phyloP scores from a whole-genome alignment of 306 rosid species.

The Mucuna pruriens region DNA sequence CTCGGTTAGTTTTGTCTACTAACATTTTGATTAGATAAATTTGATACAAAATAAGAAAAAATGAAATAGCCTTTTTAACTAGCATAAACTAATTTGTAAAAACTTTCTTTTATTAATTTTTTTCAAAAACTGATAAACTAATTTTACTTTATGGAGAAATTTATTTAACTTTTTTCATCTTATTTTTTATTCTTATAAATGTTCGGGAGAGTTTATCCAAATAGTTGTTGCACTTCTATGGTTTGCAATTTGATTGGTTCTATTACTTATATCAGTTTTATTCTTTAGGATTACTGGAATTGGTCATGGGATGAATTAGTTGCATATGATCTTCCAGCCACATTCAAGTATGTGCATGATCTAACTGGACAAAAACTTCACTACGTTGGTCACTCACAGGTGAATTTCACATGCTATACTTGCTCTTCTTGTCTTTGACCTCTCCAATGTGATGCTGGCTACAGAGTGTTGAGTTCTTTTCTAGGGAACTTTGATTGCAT shows the following conservation, averaged over 20 bases:
- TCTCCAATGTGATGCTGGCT: background rate
- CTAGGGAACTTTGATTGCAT: conserved; percentile 84
- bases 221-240: conserved; percentile 9
- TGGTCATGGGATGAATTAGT: conserved; percentile 99
- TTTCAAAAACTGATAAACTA: too few relatives aligned
- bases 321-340: conserved; percentile 87
- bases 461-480: conserved; percentile 30
- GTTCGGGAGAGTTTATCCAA: too few relatives aligned
- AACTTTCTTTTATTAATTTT: too few relatives aligned
- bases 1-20: conserved; percentile 46
- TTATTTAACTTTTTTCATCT: too few relatives aligned
- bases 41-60: too few relatives aligned
- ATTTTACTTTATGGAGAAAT: too few relatives aligned
- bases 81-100: too few relatives aligned
- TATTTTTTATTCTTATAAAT: too few relatives aligned
- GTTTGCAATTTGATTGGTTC: conserved; percentile 30
- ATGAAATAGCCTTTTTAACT: too few relatives aligned
- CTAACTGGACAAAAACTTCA: conserved; percentile 78
- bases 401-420: conserved; percentile 33
- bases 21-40: too few relatives aligned
- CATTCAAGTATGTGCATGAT: conserved; percentile 71
- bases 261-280: conserved; percentile 23
- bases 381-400: conserved; percentile 96
- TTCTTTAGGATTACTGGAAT: conserved; percentile 67
- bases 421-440: background rate